Conservation (phyloP, 257 asterid species). For the Solanum commersonii region DNA sequence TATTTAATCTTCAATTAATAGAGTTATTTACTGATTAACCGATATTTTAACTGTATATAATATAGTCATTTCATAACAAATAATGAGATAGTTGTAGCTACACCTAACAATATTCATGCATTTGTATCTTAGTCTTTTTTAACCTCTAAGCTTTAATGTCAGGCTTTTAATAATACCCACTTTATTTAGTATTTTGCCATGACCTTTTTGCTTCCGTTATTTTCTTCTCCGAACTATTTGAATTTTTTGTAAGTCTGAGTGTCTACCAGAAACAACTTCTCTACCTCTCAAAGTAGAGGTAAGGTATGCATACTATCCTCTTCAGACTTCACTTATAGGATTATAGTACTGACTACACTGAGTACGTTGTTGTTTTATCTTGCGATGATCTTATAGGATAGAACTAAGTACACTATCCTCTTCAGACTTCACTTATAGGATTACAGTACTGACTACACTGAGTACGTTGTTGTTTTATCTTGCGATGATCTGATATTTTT, state of each 20-base stretch:
- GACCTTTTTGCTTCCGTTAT: neutral
- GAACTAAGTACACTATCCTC: neutral
- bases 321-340: neutral
- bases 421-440: neutral
- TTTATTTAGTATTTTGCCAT: neutral
- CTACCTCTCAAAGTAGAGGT: too few relatives aligned
- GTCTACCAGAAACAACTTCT: neutral
- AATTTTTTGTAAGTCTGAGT: neutral
- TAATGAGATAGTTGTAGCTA: neutral
- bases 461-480: neutral
- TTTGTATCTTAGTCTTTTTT: neutral
- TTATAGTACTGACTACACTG: neutral
- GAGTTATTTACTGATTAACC: neutral
- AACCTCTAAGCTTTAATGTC: neutral
- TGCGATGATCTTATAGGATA: neutral
- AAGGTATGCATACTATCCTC: neutral
- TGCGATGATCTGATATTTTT: neutral
- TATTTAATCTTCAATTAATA: neutral
- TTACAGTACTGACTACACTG: neutral
- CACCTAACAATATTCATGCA: neutral
- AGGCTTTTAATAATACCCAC: neutral
- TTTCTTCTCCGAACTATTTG: neutral
- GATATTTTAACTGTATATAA: neutral
- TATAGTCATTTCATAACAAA: neutral
- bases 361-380: neutral